phyloP scores from a whole-genome alignment of 176 grass and related monocot genomes.

The Zizania latifolia region DNA sequence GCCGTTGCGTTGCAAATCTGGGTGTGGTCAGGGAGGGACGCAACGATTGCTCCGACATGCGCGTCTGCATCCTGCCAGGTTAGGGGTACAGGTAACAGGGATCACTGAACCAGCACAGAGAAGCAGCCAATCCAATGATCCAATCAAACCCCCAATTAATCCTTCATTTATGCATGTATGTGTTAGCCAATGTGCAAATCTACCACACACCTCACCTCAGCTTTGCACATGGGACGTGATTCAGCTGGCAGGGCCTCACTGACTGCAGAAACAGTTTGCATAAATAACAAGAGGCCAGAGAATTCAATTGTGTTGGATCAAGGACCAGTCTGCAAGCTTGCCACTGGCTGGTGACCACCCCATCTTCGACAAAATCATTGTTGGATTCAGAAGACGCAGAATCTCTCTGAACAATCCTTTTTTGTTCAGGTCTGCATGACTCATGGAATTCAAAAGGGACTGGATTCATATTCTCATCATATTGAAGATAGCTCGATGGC shows the following conservation, averaged over 20 bases:
- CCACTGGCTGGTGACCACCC: background rate
- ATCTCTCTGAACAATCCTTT: background rate
- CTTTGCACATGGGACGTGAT: conserved; percentile 6
- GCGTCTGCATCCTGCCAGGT: conserved; percentile 25
- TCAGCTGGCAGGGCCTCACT: conserved; percentile 9
- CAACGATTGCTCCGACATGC: background rate
- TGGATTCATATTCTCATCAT: conserved; percentile 19
- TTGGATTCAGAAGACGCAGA: conserved; percentile 5
- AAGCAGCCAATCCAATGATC: conserved; percentile 9
- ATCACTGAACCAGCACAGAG: conserved; percentile 2
- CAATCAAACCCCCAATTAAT: conserved; percentile 14
- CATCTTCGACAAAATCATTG: conserved; percentile 17
- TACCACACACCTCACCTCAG: background rate
- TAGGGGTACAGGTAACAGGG: background rate
- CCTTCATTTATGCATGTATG: conserved; percentile 13
- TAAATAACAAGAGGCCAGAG: conserved; percentile 30
- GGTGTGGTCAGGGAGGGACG: background rate
- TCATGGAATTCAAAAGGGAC: background rate
- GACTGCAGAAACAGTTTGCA: conserved; percentile 21
- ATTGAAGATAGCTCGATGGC: conserved; percentile 21
- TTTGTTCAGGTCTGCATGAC: background rate
- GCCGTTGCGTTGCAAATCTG: conserved; percentile 1
- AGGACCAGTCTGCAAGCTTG: background rate
- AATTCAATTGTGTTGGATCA: conserved; percentile 34
- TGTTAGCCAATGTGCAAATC: background rate